These are phyloP conservation scores for Fusarium sp. DNA, from an alignment of 2,329 filamentous ascomycete genomes.

Conservation along the genomic window DNA sequence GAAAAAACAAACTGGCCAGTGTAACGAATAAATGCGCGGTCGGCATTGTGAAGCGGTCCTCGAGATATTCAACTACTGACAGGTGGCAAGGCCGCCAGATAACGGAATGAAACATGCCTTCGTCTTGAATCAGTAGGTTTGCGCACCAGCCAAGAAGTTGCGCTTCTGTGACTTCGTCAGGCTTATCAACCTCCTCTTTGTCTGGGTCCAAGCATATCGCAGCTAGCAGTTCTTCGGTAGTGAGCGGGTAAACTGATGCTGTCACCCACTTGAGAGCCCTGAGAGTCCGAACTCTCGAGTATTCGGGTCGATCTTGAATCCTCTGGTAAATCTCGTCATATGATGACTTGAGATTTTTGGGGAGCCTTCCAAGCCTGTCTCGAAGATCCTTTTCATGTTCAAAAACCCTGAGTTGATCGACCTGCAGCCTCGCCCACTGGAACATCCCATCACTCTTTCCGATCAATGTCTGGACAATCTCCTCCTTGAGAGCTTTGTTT, in stretches of 20 bases:
- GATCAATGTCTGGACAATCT: neutral
- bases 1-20: neutral
- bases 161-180: neutral
- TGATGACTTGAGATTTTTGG: neutral
- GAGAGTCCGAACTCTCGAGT: neutral
- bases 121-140: neutral
- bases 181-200: neutral
- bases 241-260: neutral
- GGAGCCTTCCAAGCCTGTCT: neutral
- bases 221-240: neutral
- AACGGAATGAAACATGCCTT: rapidly evolving
- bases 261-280: neutral
- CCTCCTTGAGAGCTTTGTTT: neutral
- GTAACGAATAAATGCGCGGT: neutral
- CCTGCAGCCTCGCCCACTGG: neutral
- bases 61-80: neutral
- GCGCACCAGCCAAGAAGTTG: neutral
- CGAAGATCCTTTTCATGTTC: neutral
- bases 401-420: neutral
- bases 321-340: neutral
- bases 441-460: neutral
- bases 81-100: neutral
- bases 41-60: neutral
- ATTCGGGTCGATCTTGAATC: neutral
- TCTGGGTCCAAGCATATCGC: neutral